phyloP scores from a whole-genome alignment of 495 filamentous ascomycete species.

The Penicillium soppii region DNA sequence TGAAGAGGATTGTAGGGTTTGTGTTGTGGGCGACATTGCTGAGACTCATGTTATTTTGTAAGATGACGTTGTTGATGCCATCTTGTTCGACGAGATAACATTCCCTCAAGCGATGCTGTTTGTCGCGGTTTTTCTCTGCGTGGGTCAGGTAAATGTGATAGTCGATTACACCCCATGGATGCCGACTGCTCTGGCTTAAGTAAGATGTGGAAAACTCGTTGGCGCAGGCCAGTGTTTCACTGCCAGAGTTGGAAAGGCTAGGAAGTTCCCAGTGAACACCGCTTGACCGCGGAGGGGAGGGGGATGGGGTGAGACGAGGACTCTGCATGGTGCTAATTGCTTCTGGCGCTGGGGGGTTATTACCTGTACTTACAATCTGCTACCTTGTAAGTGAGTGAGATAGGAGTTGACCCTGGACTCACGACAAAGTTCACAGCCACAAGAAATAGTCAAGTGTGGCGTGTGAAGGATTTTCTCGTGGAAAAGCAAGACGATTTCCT shows the following conservation, averaged over 20 bases:
- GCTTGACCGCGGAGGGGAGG: too few relatives aligned
- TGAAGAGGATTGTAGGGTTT: constrained; percentile 25
- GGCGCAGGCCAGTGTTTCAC: too few relatives aligned
- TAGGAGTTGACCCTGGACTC: constrained; percentile 1
- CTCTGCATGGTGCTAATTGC: constrained; percentile 5
- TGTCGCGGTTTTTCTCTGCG: constrained; percentile 21
- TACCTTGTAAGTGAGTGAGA: background rate
- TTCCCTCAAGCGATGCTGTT: constrained; percentile 11
- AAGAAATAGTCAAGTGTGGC: background rate
- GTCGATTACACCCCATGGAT: constrained; percentile 37
- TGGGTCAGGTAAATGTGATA: constrained; percentile 33
- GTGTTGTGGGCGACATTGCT: constrained; percentile 4
- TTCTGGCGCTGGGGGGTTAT: too few relatives aligned
- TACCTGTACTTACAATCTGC: background rate
- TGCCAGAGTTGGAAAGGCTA: too few relatives aligned
- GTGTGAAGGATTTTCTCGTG: background rate
- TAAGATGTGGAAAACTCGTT: background rate
- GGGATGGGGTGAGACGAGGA: too few relatives aligned
- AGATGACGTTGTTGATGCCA: constrained; percentile 23
- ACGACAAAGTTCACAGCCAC: background rate
- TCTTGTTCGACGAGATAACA: constrained; percentile 24
- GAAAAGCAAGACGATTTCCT: background rate
- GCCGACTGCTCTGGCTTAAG: background rate
- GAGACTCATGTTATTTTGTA: constrained; percentile 20
- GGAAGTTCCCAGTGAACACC: too few relatives aligned